Evolutionary conservation across 2,329 filamentous ascomycete species (phyloP), one percentile per base, ranked within the genome.

Genomic region (Colletotrichum sp.): DNA sequence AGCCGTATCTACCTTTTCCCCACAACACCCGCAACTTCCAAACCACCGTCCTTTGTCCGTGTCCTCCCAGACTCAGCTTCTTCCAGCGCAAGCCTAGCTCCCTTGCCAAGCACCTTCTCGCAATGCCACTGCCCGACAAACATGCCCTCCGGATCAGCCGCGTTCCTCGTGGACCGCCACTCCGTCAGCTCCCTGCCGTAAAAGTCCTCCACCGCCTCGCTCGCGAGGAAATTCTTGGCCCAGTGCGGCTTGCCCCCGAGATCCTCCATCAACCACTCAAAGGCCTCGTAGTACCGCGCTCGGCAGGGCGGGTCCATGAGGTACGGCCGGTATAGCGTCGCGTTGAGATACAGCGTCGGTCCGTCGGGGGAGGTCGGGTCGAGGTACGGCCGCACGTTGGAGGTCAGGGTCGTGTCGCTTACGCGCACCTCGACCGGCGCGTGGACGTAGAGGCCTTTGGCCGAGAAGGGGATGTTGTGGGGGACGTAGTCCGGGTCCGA

Each of bases 361-460:
- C 91, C 93, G 74, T 93, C 88, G 3, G 86, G 83, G 78, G 86
- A 88, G 0, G 94, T 95, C 8, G 94, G 94, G 83, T 98, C 96
- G 15, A 98, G 86, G 77, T 84, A 87, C 4, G 88, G 87, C 6
- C 88, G 83, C 61, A 78, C 77, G 57, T 81, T 82, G 30, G 80
- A 79, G 9, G 81, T 82, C 36, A 83, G 80, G 15, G 86, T 87
- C 9, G 94, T 95, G 81, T 98, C 93, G 74, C 93, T 92, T 55
- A 98, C 93, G 66, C 96, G 93, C n/a, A 98, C 96, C 86, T 98
- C 96, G 78, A 98, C 91, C 1, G 96, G 96, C n/a, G 94, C 94
- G 82, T 98, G 96, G 4, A 98, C 94, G 84, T 94, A 98, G 16
- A 98, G 85, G 0, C 92, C 94, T 36, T 93, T 90, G n/a, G 92